These are phyloP conservation scores for Epichloe aotearoae DNA, from an alignment of 2,329 filamentous ascomycete genomes.

Conservation along the genomic window DNA sequence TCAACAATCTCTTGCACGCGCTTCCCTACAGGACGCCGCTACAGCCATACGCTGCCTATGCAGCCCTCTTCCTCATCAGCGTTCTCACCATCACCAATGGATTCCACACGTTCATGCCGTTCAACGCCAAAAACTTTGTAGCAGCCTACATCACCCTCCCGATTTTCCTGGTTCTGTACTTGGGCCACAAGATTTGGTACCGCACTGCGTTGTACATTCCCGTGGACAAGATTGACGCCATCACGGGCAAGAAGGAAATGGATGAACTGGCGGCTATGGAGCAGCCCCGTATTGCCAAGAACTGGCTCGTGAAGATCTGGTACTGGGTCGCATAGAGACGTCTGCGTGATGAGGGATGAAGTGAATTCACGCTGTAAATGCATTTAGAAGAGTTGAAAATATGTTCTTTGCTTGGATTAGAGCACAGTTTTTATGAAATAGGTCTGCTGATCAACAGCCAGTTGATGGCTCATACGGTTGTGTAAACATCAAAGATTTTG, in stretches of 20 bases:
- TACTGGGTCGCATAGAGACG: conserved; percentile 37
- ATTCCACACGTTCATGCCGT: conserved; percentile 63
- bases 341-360: not conserved
- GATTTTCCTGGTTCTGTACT: conserved; percentile 46
- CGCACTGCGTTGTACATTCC: conserved; percentile 30
- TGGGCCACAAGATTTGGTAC: conserved; percentile 43
- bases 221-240: conserved; percentile 38
- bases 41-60: conserved; percentile 52
- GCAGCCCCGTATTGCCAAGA: conserved; percentile 32
- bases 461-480: conserved; percentile 4
- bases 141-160: conserved; percentile 50
- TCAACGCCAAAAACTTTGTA: conserved; percentile 50
- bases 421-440: not conserved
- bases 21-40: conserved; percentile 39
- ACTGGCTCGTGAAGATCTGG: conserved; percentile 39
- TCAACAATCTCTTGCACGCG: conserved; percentile 34
- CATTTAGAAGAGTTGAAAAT: not conserved
- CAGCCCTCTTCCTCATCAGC: conserved; percentile 41
- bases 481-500: not conserved
- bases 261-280: conserved; percentile 41
- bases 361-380: not conserved
- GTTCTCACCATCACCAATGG: conserved; percentile 62
- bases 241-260: conserved; percentile 49
- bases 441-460: not conserved
- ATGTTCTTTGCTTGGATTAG: not conserved